These are phyloP conservation scores for Suillus variegatus DNA, from an alignment of 768 basidiomycete species.

Conservation along the genomic window DNA sequence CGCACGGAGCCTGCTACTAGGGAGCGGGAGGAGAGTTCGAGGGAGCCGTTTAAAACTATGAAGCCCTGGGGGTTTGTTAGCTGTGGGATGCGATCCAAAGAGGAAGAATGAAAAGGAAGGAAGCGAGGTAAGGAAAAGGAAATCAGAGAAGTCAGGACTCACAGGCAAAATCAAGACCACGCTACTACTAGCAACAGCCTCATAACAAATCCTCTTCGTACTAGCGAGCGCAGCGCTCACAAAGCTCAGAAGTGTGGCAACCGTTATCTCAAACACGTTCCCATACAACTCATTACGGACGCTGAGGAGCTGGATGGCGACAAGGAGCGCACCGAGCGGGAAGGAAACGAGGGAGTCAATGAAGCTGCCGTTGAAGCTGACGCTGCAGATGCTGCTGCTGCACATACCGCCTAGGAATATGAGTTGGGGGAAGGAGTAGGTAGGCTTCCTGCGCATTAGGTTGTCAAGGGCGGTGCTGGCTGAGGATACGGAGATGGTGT, in stretches of 20 bases:
- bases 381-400: conserved; percentile 71
- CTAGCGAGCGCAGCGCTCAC: conserved; percentile 72
- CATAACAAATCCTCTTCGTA: conserved; percentile 74
- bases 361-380: conserved; percentile 75
- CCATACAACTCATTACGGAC: conserved; percentile 77
- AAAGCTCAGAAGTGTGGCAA: conserved; percentile 80
- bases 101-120: not conserved
- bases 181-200: conserved; percentile 74
- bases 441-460: conserved; percentile 66
- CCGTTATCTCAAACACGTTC: conserved; percentile 82
- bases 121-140: not conserved
- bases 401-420: conserved; percentile 77
- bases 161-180: conserved; percentile 82
- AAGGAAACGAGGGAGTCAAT: conserved; percentile 73
- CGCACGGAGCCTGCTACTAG: conserved; percentile 85
- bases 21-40: conserved; percentile 79
- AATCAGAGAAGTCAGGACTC: conserved; percentile 22
- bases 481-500: conserved; percentile 71
- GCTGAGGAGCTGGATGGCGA: conserved; percentile 70
- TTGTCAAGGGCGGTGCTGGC: conserved; percentile 70
- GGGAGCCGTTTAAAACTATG: conserved; percentile 68
- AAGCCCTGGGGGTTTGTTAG: conserved; percentile 44
- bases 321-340: conserved; percentile 75
- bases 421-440: conserved; percentile 62
- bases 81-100: not conserved